Evolutionary conservation across 2,329 filamentous ascomycete genomes (phyloP).

Genomic region (Fusarium devonianum): DNA sequence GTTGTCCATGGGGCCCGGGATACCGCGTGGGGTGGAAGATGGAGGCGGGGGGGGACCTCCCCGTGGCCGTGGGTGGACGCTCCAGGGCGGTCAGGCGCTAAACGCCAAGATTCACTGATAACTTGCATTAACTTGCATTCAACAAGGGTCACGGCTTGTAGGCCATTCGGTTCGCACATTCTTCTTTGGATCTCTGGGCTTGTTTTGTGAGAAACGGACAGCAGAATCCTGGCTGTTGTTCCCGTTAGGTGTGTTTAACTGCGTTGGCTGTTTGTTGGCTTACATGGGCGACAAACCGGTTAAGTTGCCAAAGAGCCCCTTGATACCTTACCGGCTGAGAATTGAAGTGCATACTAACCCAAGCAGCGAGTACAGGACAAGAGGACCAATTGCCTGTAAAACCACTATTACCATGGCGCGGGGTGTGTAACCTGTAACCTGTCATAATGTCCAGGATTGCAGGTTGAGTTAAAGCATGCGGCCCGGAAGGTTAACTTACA

Average conservation of each 20-base stretch:
- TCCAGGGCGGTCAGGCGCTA: conserved; percentile 11
- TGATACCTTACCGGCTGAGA: too few relatives aligned
- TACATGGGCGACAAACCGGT: conserved; percentile 13
- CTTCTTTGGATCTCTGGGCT: neutral
- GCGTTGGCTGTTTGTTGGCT: conserved; percentile 11
- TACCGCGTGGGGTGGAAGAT: conserved; percentile 8
- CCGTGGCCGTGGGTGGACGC: neutral
- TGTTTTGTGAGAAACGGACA: neutral
- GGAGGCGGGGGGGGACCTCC: conserved; percentile 6
- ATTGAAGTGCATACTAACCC: too few relatives aligned
- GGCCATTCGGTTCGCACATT: neutral
- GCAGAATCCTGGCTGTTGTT: neutral
- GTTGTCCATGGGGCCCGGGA: neutral
- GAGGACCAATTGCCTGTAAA: too few relatives aligned
- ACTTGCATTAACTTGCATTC: neutral
- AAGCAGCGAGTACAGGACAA: too few relatives aligned
- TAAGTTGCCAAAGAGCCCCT: conserved; percentile 14
- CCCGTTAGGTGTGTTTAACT: too few relatives aligned
- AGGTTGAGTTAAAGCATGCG: neutral
- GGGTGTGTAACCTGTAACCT: too few relatives aligned
- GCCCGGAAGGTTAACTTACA: conserved; percentile 5
- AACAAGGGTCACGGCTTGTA: neutral
- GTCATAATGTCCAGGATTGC: too few relatives aligned
- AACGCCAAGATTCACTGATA: conserved; percentile 2
- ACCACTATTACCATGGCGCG: too few relatives aligned